phyloP scores from a whole-genome alignment of 768 basidiomycete species.

The Kwoniella bestiolae region DNA sequence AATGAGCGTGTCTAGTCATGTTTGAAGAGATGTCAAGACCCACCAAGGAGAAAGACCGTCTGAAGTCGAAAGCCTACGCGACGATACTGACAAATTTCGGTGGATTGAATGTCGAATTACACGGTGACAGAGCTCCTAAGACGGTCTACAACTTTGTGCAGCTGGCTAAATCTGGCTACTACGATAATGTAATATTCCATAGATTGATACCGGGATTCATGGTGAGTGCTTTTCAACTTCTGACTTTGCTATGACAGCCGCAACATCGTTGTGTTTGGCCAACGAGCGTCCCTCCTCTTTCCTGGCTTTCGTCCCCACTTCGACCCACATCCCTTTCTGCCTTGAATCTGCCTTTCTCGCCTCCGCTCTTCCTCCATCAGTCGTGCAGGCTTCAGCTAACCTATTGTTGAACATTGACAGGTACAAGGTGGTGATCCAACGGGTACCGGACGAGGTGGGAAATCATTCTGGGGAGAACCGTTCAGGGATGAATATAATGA shows the following conservation, averaged over 20 bases:
- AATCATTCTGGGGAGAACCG: conserved; percentile 91
- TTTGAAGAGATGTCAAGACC: conserved; percentile 87
- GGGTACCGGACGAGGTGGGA: conserved; percentile 90
- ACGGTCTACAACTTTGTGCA: conserved; percentile 98
- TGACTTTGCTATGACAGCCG: neutral
- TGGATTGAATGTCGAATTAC: conserved; percentile 73
- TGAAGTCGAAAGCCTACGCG: conserved; percentile 89
- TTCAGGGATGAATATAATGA: conserved; percentile 93
- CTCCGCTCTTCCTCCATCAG: no score
- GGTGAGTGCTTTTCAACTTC: conserved; percentile 61
- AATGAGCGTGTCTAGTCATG: no score
- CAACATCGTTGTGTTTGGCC: no score
- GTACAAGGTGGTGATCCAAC: conserved; percentile 98
- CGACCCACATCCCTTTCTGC: no score
- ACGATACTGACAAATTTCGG: conserved; percentile 93
- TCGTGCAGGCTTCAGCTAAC: no score
- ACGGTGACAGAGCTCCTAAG: conserved; percentile 72
- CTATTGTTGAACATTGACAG: no score
- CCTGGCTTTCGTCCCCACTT: no score
- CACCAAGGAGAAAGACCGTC: conserved; percentile 86
- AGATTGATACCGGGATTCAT: conserved; percentile 93
- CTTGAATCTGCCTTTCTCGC: no score
- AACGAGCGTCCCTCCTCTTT: no score
- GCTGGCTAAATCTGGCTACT: conserved; percentile 87
- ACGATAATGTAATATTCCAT: conserved; percentile 87